Percentiles rank a stretch among this genome's conserved stretches.
phyloP scores from a whole-genome alignment of 2,329 filamentous ascomycete genomes.

The Colletotrichum shisoi region DNA sequence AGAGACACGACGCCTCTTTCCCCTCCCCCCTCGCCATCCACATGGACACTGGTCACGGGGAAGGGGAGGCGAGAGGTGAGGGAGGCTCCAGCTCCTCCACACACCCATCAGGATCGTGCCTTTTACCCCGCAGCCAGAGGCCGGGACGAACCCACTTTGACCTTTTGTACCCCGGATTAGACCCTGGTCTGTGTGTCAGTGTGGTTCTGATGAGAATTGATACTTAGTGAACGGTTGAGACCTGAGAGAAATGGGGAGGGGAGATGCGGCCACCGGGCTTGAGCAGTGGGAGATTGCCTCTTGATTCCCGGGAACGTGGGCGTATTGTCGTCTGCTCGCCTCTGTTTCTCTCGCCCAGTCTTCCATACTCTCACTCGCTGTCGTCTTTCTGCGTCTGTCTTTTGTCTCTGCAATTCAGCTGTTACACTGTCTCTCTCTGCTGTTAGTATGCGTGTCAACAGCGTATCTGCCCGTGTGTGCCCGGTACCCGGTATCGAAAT shows the following conservation, averaged over 20 bases:
- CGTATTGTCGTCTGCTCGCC: not conserved
- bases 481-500: not conserved
- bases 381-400: constrained; percentile 4
- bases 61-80: not conserved
- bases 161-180: constrained; percentile 31
- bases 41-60: not conserved
- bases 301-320: constrained; percentile 13
- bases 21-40: constrained; percentile 28
- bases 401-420: not conserved
- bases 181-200: constrained; percentile 14
- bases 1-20: constrained; percentile 10
- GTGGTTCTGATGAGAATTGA: not conserved
- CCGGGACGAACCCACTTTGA: constrained; percentile 26
- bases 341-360: not conserved
- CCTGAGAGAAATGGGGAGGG: not conserved
- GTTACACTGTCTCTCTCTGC: not conserved
- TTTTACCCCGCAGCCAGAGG: constrained; percentile 33
- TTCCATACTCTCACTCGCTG: no score
- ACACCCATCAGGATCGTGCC: constrained; percentile 9
- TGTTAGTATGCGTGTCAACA: not conserved
- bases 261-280: not conserved
- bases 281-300: constrained; percentile 8
- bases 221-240: not conserved
- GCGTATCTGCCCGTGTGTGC: not conserved
- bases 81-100: constrained; percentile 16